phyloP scores from a whole-genome alignment of 1,139 yeast species.

The Kodamaea derodonti region DNA sequence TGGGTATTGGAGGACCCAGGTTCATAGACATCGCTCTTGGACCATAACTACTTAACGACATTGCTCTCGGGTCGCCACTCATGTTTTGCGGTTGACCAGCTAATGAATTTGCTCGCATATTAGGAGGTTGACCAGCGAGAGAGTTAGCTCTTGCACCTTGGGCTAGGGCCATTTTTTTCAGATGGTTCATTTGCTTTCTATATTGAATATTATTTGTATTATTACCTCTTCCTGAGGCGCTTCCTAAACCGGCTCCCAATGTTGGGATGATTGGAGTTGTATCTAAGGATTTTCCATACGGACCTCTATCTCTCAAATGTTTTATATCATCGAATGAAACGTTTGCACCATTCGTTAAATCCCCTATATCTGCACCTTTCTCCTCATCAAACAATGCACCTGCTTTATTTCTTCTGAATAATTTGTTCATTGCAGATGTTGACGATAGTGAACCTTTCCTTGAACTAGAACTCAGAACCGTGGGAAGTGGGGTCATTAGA shows the following conservation, averaged over 20 bases:
- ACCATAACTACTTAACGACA: conserved; percentile 47
- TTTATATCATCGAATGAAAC: conserved; percentile 63
- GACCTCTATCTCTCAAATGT: conserved; percentile 61
- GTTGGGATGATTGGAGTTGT: conserved; percentile 77
- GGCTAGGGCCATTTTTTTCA: conserved; percentile 55
- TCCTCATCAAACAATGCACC: conserved; percentile 48
- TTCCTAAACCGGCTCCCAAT: conserved; percentile 24
- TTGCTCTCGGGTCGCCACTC: conserved; percentile 44
- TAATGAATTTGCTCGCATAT: conserved; percentile 34
- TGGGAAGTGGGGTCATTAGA: conserved; percentile 17
- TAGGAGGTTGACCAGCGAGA: conserved; percentile 19
- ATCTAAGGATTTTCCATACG: conserved; percentile 51
- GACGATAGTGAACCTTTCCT: conserved; percentile 45
- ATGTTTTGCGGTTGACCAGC: conserved; percentile 17
- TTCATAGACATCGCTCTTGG: conserved; percentile 21
- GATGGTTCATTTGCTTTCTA: conserved; percentile 65
- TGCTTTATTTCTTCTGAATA: conserved; percentile 41
- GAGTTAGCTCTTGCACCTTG: conserved; percentile 48
- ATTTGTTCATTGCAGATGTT: conserved; percentile 32
- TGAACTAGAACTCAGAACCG: conserved; percentile 10
- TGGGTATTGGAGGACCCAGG: conserved; percentile 10
- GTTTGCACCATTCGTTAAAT: conserved; percentile 33
- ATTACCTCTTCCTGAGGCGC: conserved; percentile 12
- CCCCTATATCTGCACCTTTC: conserved; percentile 45
- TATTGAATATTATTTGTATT: conserved; percentile 52